Evolutionary conservation across 75 land plant species (phyloP).

Genomic region (Pseudotsuga menziesii): DNA sequence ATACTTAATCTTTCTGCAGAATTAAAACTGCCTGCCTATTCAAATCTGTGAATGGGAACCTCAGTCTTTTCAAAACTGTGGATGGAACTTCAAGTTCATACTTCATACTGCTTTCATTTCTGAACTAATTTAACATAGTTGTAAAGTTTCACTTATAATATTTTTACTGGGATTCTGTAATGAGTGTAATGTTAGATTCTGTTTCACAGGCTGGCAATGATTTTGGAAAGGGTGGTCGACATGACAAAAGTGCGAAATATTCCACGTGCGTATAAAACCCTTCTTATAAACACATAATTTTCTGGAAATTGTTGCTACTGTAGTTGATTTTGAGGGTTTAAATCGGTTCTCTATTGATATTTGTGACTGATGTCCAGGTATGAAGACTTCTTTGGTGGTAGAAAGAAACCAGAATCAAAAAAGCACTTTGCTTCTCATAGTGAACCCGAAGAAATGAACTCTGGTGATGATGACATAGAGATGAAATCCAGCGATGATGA

Average conservation of each 20-base stretch:
- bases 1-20: too few species aligned
- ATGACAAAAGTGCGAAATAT: background rate
- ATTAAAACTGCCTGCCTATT: too few species aligned
- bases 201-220: conserved; percentile 6
- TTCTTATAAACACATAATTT: too few species aligned
- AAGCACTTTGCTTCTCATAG: conserved; percentile 4
- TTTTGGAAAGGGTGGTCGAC: background rate
- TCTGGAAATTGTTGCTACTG: background rate
- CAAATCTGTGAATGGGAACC: too few species aligned
- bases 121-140: too few species aligned
- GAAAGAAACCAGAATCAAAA: conserved; percentile 19
- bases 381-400: conserved; percentile 52
- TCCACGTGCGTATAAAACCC: background rate
- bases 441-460: conserved; percentile 23
- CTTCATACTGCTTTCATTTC: too few species aligned
- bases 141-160: too few species aligned
- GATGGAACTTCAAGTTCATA: too few species aligned
- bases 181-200: background rate
- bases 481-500: too few species aligned
- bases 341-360: background rate
- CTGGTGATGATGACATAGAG: conserved; percentile 19
- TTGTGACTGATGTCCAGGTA: conserved; percentile 22
- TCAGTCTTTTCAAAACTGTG: too few species aligned
- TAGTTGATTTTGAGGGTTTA: background rate
- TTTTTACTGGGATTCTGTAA: too few species aligned